phyloP scores from a whole-genome alignment of 805 yeast genomes.

The Zygosaccharomyces rouxii region DNA sequence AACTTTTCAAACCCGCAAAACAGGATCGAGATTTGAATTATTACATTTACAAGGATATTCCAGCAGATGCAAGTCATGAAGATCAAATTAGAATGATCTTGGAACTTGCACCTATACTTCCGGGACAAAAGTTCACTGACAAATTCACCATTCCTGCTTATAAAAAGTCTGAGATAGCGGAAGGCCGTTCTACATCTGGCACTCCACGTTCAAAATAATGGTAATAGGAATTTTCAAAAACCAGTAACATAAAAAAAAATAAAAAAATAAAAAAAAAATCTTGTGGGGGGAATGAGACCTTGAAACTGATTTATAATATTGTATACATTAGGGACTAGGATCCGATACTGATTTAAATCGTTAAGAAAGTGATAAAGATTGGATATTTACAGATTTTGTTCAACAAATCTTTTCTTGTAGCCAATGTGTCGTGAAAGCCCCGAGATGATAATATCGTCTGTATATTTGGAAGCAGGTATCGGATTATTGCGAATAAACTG shows the following conservation, averaged over 20 bases:
- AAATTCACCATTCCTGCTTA: conserved; percentile 67
- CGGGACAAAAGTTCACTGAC: conserved; percentile 68
- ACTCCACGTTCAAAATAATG: conserved; percentile 1
- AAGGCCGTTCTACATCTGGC: conserved; percentile 2
- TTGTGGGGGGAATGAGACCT: neutral
- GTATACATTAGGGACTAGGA: neutral
- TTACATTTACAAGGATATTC: conserved; percentile 59
- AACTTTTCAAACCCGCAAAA: conserved; percentile 54
- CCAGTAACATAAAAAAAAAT: no score
- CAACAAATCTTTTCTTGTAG: conserved; percentile 14
- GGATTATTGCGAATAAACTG: conserved; percentile 12
- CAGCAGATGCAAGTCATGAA: conserved; percentile 47
- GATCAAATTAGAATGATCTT: conserved; percentile 53
- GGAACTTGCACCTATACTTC: conserved; percentile 71
- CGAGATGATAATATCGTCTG: conserved; percentile 10
- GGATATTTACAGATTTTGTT: neutral
- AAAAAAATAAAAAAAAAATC: neutral
- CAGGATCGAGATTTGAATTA: conserved; percentile 53
- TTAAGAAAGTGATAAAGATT: neutral
- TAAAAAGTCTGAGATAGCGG: conserved; percentile 42
- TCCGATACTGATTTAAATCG: neutral
- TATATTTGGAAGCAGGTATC: conserved; percentile 7
- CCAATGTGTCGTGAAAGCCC: conserved; percentile 12
- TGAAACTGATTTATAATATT: neutral
- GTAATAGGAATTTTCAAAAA: neutral